phyloP scores from a whole-genome alignment of 2,329 filamentous ascomycete genomes.

The Aspergillus sp. region DNA sequence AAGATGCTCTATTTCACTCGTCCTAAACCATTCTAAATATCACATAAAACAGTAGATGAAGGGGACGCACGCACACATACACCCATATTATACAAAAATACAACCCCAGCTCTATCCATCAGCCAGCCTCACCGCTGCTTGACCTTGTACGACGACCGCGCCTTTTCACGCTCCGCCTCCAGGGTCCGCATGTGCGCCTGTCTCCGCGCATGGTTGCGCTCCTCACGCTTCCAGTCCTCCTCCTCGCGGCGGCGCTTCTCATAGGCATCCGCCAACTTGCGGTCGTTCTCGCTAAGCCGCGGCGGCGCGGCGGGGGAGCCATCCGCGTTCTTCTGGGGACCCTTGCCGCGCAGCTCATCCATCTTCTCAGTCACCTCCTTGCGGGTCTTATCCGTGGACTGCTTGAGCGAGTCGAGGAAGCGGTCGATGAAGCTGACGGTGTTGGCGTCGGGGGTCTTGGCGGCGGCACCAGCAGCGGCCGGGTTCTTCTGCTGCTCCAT shows the following conservation, averaged over 20 bases:
- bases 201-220: conserved; percentile 34
- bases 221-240: conserved; percentile 31
- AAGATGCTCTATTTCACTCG: conserved; percentile 8
- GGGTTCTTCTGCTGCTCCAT: conserved; percentile 11
- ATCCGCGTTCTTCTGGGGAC: conserved; percentile 19
- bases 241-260: conserved; percentile 29
- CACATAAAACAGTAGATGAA: conserved; percentile 9
- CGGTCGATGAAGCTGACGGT: conserved; percentile 33
- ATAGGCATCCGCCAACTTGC: conserved; percentile 28
- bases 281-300: conserved; percentile 30
- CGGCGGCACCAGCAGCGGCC: background rate
- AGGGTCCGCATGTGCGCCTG: conserved; percentile 24
- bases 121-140: conserved; percentile 10
- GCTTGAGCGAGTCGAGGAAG: conserved; percentile 30
- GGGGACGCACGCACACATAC: conserved; percentile 1
- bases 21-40: conserved; percentile 6
- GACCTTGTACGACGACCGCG: conserved; percentile 14
- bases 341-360: conserved; percentile 22
- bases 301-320: conserved; percentile 16
- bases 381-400: conserved; percentile 20
- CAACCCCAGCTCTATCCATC: conserved; percentile 2
- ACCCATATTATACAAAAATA: conserved; percentile 17
- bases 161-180: conserved; percentile 23
- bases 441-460: background rate
- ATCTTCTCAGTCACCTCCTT: conserved; percentile 20